Conservation (phyloP, 176 grass and related monocot species). For the Bothriochloa decipiens region DNA sequence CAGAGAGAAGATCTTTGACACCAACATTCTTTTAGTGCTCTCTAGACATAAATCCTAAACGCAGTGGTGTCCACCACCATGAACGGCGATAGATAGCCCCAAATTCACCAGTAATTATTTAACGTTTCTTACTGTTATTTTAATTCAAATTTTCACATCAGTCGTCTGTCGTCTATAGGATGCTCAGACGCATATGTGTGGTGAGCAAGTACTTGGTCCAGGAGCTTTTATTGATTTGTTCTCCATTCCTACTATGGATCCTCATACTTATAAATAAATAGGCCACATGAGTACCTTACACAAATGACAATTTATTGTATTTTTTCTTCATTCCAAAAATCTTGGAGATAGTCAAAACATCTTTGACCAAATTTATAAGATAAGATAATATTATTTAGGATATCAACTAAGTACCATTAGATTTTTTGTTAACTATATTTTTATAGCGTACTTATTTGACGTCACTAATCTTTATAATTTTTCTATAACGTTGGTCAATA, state of each 20-base stretch:
- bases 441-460: too few relatives aligned
- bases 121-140: not conserved
- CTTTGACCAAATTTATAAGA: too few relatives aligned
- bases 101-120: not conserved
- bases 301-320: not conserved
- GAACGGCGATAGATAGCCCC: not conserved
- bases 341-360: too few relatives aligned
- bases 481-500: too few relatives aligned
- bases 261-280: too few relatives aligned
- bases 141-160: not conserved
- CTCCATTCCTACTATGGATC: not conserved
- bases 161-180: not conserved
- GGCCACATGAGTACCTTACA: not conserved
- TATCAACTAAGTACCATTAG: too few relatives aligned
- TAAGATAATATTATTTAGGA: too few relatives aligned
- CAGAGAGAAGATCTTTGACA: slow-evolving; percentile 25
- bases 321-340: too few relatives aligned
- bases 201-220: not conserved
- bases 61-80: slow-evolving; percentile 26
- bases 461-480: too few relatives aligned
- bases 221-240: not conserved
- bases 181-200: not conserved
- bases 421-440: too few relatives aligned
- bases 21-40: slow-evolving; percentile 30
- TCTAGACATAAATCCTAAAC: slow-evolving; percentile 6